phyloP scores from a whole-genome alignment of 345 rosid species.

The Arabidopsis arenosa region DNA sequence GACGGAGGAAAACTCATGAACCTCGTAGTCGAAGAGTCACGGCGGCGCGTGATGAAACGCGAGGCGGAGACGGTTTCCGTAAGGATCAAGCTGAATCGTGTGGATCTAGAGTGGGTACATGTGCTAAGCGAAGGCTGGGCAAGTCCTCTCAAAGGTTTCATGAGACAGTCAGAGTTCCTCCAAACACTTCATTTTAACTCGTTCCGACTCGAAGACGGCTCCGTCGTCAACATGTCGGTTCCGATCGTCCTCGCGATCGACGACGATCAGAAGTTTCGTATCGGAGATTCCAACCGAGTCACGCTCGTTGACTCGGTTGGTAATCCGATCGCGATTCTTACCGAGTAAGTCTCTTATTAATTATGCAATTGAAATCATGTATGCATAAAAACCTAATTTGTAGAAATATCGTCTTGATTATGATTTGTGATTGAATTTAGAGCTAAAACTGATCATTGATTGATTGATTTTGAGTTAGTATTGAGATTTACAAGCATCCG shows the following conservation, averaged over 20 bases:
- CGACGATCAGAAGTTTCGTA: conserved; percentile 65
- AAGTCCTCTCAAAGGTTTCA: conserved; percentile 87
- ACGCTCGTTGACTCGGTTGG: conserved; percentile 74
- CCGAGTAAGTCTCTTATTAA: conserved; percentile 58
- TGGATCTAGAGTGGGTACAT: conserved; percentile 90
- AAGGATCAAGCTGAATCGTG: conserved; percentile 57
- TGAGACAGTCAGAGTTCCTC: conserved; percentile 99
- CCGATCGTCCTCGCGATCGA: conserved; percentile 89
- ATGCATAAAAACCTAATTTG: background rate
- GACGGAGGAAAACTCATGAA: conserved; percentile 84
- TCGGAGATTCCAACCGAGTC: conserved; percentile 66
- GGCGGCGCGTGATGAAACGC: conserved; percentile 54
- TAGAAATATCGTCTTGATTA: too few relatives aligned
- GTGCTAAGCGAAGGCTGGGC: conserved; percentile 99
- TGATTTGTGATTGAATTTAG: too few relatives aligned
- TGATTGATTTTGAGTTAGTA: conserved; percentile 52
- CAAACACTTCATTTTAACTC: conserved; percentile 99
- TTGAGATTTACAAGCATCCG: conserved; percentile 94
- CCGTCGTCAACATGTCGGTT: conserved; percentile 93
- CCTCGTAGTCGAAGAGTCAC: conserved; percentile 64
- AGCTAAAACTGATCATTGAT: background rate
- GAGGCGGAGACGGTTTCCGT: conserved; percentile 63
- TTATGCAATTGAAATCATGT: background rate
- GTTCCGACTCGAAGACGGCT: conserved; percentile 82
- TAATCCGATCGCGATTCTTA: conserved; percentile 72